phyloP scores from a whole-genome alignment of 1,139 yeast species.

The Diutina mesorugosa region DNA sequence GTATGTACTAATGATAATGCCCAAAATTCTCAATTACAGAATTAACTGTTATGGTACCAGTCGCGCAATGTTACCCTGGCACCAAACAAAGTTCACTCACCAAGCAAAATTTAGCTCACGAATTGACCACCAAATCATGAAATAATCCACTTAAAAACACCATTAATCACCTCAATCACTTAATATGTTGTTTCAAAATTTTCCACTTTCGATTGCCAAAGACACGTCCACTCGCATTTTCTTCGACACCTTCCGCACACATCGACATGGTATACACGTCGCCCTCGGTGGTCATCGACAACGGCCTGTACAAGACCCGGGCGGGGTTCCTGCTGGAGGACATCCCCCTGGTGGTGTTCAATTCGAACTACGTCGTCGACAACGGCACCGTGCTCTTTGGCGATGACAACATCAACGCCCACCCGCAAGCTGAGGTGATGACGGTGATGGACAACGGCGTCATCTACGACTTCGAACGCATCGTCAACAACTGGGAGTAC shows the following conservation, averaged over 20 bases:
- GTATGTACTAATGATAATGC: not conserved
- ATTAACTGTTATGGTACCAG: no score
- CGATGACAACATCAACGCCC: constrained; percentile 32
- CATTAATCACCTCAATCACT: not conserved
- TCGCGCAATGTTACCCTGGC: no score
- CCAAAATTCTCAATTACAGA: not conserved
- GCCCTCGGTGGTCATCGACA: constrained; percentile 56
- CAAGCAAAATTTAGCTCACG: no score
- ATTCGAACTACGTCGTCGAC: constrained; percentile 39
- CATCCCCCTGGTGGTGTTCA: constrained; percentile 45
- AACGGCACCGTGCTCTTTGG: constrained; percentile 28
- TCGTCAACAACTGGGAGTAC: constrained; percentile 46
- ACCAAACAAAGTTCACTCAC: no score
- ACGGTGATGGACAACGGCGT: constrained; percentile 55
- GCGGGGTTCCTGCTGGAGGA: constrained; percentile 64
- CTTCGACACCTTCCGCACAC: not conserved
- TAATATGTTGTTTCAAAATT: no score
- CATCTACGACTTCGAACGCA: constrained; percentile 52
- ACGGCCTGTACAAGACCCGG: constrained; percentile 50
- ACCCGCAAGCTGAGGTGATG: constrained; percentile 39
- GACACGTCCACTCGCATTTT: not conserved
- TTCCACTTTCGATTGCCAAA: not conserved
- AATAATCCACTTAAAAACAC: not conserved
- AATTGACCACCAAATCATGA: no score
- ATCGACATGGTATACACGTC: constrained; percentile 21